Base-by-base conservation (phyloP, 2,329 filamentous ascomycete species). In the Aureobasidium subglaciale region DNA sequence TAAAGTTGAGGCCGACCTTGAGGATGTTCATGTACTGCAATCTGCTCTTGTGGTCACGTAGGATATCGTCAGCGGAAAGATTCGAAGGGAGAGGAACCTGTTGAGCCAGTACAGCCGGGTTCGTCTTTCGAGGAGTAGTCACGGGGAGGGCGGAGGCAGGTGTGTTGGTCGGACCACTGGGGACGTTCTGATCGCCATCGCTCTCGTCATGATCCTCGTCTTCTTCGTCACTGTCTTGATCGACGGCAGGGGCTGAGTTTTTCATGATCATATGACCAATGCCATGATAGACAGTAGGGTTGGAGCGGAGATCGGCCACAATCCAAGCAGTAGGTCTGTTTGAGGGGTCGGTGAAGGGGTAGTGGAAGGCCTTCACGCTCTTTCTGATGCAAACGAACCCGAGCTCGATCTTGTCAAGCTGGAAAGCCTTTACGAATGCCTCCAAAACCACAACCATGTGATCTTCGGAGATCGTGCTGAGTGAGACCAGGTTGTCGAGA, bases 11-110 rank as follows among this genome's bases (percentile, higher is more conserved):
- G 2, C 7, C 37, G 5, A 43, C 50, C 22, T 54, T 54, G 27
- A 54, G n/a, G 9, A 54, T 34, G 20, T 42, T 54, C 13, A 22
- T 43, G 22, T 54, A 54, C 6, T 42, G 37, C 4, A 54, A n/a
- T 22, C 10, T 11, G 4, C 15, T 13, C 3, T 9, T 22, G 22
- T 54, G 29, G 2, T 27, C 22, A 9, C n/a, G 9, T 10, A 54
- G 25, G 3, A 54, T 54, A 3, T 43, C 38, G 1, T 54, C 11
- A 1, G 25, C 37, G 2, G 37, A 3, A 7, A 54, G 15, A 5
- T 29, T 20, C 2, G 50, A 27, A 2, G 27, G 13, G 1, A 54
- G 27, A 8, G 50, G 50, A 5, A 15, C 5, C 9, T 38, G 50
- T 9, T 27, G 35, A 6, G 1, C 5, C 3, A 25, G n/a, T 2